These are phyloP conservation scores for Solanum pinnatisectum DNA, from an alignment of 257 asterid genomes.

Conservation along the genomic window DNA sequence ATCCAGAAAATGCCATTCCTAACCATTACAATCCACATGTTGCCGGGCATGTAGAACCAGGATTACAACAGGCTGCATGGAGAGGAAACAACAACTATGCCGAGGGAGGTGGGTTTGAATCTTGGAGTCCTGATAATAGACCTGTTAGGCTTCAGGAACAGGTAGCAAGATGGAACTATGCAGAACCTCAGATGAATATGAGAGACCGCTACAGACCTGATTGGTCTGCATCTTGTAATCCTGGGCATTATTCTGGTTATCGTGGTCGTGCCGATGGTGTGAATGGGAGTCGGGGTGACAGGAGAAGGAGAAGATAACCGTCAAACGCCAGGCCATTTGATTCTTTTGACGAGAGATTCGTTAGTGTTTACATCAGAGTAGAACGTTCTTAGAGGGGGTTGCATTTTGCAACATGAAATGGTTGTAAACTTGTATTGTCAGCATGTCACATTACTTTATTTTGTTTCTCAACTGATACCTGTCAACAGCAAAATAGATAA, in stretches of 20 bases:
- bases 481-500: background rate
- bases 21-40: slow-evolving; percentile 21
- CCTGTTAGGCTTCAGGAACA: slow-evolving; percentile 35
- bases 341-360: background rate
- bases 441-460: background rate
- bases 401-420: background rate
- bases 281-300: slow-evolving; percentile 41
- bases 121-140: slow-evolving; percentile 71
- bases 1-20: slow-evolving; percentile 23
- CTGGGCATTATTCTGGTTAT: slow-evolving; percentile 24
- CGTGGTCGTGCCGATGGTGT: slow-evolving; percentile 24
- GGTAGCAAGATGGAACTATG: slow-evolving; percentile 20
- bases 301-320: slow-evolving; percentile 31
- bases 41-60: slow-evolving; percentile 14
- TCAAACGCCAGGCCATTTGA: background rate
- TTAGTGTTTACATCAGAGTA: background rate
- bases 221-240: slow-evolving; percentile 11
- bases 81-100: slow-evolving; percentile 24
- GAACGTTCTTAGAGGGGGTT: background rate
- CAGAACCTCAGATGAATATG: slow-evolving; percentile 17
- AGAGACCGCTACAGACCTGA: slow-evolving; percentile 28
- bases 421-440: background rate
- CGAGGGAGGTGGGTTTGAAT: slow-evolving; percentile 35
- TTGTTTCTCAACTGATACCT: background rate
- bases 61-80: slow-evolving; percentile 13